These are phyloP conservation scores for Sporopachydermia quercuum DNA, from an alignment of 805 yeast genomes.

Conservation along the genomic window DNA sequence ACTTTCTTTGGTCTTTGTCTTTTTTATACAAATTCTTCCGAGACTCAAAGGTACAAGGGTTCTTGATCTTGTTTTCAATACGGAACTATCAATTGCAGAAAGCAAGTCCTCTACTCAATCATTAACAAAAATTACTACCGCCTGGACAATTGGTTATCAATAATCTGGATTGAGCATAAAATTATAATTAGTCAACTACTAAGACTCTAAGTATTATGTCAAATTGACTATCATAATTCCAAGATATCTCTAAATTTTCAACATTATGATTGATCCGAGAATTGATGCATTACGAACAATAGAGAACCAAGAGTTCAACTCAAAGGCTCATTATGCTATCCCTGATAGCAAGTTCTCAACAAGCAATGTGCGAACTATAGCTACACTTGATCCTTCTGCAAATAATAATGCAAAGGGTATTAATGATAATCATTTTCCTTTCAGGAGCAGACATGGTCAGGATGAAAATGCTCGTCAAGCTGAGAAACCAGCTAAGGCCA, in stretches of 20 bases:
- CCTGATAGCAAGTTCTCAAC: background rate
- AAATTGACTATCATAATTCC: no score
- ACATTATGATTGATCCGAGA: background rate
- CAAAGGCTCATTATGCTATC: background rate
- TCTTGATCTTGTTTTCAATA: no score
- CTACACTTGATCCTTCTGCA: slow-evolving; percentile 1
- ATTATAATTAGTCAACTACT: no score
- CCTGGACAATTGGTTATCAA: background rate
- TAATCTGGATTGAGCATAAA: no score
- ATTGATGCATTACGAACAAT: background rate
- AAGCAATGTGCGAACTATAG: background rate
- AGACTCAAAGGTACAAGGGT: no score
- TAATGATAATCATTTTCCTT: background rate
- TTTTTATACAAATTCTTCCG: no score
- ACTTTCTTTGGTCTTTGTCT: no score
- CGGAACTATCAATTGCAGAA: slow-evolving; percentile 3
- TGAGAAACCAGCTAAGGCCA: slow-evolving; percentile 17
- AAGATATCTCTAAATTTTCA: no score
- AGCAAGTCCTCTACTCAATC: slow-evolving; percentile 2
- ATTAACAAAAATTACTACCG: slow-evolving; percentile 1
- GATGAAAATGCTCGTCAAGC: background rate
- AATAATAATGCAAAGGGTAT: background rate
- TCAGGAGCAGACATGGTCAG: background rate
- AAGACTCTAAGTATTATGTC: no score
- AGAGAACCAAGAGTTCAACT: slow-evolving; percentile 1